These are phyloP conservation scores for Fusarium fracticaudum DNA, from an alignment of 2,329 filamentous ascomycete genomes.

Conservation along the genomic window DNA sequence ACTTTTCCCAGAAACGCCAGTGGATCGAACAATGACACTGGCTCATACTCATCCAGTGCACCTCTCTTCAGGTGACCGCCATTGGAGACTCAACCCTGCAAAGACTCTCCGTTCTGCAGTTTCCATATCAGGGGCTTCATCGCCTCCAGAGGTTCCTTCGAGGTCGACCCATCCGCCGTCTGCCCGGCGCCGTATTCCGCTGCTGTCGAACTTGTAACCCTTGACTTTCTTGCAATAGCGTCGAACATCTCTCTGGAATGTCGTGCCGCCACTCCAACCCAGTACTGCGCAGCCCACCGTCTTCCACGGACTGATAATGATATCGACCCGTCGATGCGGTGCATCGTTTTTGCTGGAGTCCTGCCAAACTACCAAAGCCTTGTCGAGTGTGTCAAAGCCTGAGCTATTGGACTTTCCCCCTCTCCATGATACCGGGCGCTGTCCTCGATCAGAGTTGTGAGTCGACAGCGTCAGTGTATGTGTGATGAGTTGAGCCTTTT, in stretches of 20 bases:
- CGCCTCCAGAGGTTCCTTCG: conserved; percentile 57
- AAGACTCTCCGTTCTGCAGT: conserved; percentile 86
- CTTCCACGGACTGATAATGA: conserved; percentile 89
- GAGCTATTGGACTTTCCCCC: conserved; percentile 54
- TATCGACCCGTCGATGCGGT: conserved; percentile 86
- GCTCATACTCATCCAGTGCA: conserved; percentile 65
- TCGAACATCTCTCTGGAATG: conserved; percentile 87
- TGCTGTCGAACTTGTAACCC: conserved; percentile 89
- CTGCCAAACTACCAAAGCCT: conserved; percentile 93
- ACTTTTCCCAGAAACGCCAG: background rate
- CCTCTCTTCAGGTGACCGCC: conserved; percentile 71
- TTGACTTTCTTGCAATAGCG: conserved; percentile 79
- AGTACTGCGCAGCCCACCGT: conserved; percentile 88
- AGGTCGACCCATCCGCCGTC: conserved; percentile 78
- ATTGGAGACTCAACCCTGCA: conserved; percentile 75
- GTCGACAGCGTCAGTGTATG: conserved; percentile 80
- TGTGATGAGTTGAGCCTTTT: conserved; percentile 76
- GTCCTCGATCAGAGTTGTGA: conserved; percentile 76
- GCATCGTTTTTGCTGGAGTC: conserved; percentile 25
- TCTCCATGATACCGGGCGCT: conserved; percentile 66
- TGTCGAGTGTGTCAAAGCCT: conserved; percentile 90
- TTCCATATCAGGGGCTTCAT: conserved; percentile 68
- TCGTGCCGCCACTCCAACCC: conserved; percentile 89
- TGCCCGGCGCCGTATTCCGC: conserved; percentile 76
- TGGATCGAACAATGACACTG: background rate